A percentile compares a stretch with the other conserved stretches of the same genome.
Conservation (phyloP, 2,329 filamentous ascomycete species). For the Trichoderma cornu-damae region DNA sequence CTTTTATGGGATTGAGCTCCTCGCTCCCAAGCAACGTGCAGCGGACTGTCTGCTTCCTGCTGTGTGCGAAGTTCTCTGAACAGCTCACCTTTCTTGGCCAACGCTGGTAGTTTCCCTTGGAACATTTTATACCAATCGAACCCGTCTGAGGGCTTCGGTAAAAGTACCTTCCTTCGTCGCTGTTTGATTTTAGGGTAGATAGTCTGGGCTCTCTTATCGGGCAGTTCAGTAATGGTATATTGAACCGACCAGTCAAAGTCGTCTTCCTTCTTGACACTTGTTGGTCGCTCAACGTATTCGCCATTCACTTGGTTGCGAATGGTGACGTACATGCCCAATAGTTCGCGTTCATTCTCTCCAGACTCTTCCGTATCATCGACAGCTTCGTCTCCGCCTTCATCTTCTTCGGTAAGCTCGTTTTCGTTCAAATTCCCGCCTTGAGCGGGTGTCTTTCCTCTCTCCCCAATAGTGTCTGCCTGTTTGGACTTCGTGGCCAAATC, state of each 20-base stretch:
- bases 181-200: conserved; percentile 54
- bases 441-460: neutral
- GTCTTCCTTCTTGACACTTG: conserved; percentile 30
- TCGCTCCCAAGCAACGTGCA: conserved; percentile 45
- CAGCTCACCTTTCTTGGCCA: conserved; percentile 50
- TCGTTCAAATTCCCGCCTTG: conserved; percentile 11
- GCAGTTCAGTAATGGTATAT: conserved; percentile 66
- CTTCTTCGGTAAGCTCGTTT: conserved; percentile 10
- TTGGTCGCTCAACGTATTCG: conserved; percentile 56
- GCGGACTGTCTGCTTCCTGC: conserved; percentile 43
- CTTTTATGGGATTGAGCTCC: conserved; percentile 24
- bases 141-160: conserved; percentile 38
- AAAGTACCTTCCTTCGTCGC: conserved; percentile 48
- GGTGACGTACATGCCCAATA: conserved; percentile 67
- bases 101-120: conserved; percentile 35
- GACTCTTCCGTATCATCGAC: neutral
- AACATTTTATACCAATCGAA: conserved; percentile 46
- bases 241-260: conserved; percentile 64
- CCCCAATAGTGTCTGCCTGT: neutral
- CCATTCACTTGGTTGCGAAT: conserved; percentile 69
- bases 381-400: conserved; percentile 12
- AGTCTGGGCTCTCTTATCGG: conserved; percentile 37
- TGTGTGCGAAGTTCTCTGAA: conserved; percentile 54
- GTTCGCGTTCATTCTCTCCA: conserved; percentile 24
- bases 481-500: conserved; percentile 41